Conservation (phyloP, 257 asterid genomes). For the Apocynum venetum region DNA sequence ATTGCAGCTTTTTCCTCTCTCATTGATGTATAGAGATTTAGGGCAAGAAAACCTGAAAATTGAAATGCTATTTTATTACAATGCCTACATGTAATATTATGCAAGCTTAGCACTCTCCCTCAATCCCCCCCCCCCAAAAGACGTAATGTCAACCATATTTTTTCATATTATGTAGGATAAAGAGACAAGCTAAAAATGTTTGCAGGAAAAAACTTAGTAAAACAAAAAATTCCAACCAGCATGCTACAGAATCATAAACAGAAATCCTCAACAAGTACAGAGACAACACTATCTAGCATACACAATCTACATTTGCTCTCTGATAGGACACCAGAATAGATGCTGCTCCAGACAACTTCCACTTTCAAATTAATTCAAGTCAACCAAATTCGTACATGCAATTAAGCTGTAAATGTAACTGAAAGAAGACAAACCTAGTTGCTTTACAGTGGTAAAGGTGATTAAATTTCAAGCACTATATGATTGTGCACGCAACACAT, state of each 20-base stretch:
- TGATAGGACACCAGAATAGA: neutral
- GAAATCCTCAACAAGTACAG: neutral
- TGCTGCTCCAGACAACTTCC: neutral
- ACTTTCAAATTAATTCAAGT: neutral
- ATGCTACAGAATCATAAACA: neutral
- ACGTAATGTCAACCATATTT: too few species aligned
- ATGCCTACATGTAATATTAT: neutral
- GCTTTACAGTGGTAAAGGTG: neutral
- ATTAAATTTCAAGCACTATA: neutral
- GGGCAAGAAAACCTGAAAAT: constrained; percentile 70
- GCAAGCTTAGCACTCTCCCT: too few species aligned
- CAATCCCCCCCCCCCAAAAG: too few species aligned
- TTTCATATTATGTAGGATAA: too few species aligned
- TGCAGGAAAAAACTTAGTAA: neutral
- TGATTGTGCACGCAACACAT: neutral
- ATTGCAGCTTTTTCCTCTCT: constrained; percentile 67
- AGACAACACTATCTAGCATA: neutral
- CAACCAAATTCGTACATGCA: neutral
- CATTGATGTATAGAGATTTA: constrained; percentile 40
- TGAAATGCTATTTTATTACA: constrained; percentile 2
- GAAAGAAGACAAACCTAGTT: neutral
- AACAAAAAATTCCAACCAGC: neutral
- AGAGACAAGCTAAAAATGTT: neutral
- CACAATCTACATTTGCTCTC: neutral
- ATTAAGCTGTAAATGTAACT: neutral